phyloP scores from a whole-genome alignment of 2,329 filamentous ascomycete genomes.

The Penicillium rolfsii region DNA sequence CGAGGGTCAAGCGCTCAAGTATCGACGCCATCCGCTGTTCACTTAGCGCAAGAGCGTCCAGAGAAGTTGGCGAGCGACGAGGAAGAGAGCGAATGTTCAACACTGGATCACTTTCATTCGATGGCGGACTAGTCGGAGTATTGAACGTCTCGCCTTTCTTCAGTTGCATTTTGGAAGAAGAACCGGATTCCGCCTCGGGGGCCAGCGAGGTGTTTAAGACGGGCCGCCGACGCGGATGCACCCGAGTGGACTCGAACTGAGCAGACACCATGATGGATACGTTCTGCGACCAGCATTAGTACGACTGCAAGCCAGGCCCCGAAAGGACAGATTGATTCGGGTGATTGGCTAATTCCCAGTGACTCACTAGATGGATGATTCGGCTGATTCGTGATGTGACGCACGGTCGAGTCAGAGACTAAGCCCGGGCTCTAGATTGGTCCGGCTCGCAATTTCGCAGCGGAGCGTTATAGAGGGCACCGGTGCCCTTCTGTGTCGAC shows the following conservation, averaged over 20 bases:
- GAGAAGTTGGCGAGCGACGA: constrained; percentile 67
- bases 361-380: constrained; percentile 24
- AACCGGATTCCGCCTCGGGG: constrained; percentile 28
- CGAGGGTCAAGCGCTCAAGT: constrained; percentile 65
- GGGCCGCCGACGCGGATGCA: constrained; percentile 42
- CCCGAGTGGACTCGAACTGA: constrained; percentile 29
- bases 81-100: constrained; percentile 55
- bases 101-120: constrained; percentile 47
- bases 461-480: constrained; percentile 5
- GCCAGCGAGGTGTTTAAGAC: constrained; percentile 34
- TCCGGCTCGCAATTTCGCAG: not conserved
- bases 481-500: constrained; percentile 7
- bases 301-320: constrained; percentile 5
- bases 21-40: constrained; percentile 70
- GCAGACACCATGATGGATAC: constrained; percentile 36
- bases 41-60: constrained; percentile 72
- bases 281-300: constrained; percentile 19
- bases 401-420: constrained; percentile 28
- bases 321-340: constrained; percentile 11
- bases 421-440: constrained; percentile 9
- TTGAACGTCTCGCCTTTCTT: constrained; percentile 71
- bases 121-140: constrained; percentile 47
- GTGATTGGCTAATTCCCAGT: constrained; percentile 22
- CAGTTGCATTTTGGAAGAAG: constrained; percentile 57
- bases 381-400: constrained; percentile 24